phyloP scores from a whole-genome alignment of 1,139 yeast species.

The Lipomyces yarrowii region DNA sequence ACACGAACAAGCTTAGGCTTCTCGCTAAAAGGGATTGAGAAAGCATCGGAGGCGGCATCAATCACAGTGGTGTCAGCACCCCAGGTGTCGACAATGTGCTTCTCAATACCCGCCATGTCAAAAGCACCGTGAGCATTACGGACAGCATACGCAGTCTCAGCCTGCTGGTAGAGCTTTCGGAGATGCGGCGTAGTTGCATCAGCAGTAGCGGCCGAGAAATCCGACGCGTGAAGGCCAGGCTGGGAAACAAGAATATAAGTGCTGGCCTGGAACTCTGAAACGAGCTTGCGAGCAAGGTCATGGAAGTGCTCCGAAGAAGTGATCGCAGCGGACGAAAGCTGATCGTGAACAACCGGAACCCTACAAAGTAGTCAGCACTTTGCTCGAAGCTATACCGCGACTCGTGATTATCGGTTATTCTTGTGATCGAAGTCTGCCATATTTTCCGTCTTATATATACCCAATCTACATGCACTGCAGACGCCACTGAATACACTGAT shows the following conservation, averaged over 20 bases:
- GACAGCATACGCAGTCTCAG: constrained; percentile 35
- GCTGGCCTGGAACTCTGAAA: constrained; percentile 42
- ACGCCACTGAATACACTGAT: not conserved
- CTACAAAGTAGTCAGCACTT: constrained; percentile 17
- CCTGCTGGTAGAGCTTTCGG: constrained; percentile 34
- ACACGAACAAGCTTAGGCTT: constrained; percentile 36
- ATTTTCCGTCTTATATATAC: not conserved
- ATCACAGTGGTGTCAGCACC: constrained; percentile 38
- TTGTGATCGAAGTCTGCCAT: not conserved
- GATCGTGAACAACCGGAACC: constrained; percentile 23
- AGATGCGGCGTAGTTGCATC: constrained; percentile 34
- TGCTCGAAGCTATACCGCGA: not conserved
- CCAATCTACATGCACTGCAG: too few relatives aligned
- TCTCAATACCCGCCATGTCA: constrained; percentile 31
- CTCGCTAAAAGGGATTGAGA: constrained; percentile 14
- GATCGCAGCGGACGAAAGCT: constrained; percentile 28
- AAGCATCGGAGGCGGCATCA: constrained; percentile 32
- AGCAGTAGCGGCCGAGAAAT: constrained; percentile 34
- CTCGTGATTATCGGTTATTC: not conserved
- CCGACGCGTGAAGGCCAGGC: constrained; percentile 42
- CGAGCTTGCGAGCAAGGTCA: constrained; percentile 32
- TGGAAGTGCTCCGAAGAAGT: constrained; percentile 30
- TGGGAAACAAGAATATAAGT: constrained; percentile 45
- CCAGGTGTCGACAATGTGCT: constrained; percentile 38
- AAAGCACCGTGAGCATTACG: constrained; percentile 34